Conservation (phyloP, 2,329 filamentous ascomycete species). For the Gyromitra esculenta region DNA sequence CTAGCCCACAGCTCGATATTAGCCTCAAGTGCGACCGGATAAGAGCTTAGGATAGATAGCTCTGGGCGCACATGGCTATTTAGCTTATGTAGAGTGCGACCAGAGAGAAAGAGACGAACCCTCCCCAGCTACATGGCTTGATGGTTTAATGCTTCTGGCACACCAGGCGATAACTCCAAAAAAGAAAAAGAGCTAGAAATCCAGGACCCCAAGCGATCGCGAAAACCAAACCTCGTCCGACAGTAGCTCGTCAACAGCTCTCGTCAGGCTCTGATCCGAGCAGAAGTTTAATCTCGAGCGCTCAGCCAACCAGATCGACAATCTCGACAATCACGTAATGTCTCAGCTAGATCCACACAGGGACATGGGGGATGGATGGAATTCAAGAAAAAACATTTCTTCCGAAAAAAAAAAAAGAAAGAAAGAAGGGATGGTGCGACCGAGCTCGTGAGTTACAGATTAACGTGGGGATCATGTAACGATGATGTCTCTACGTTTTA, state of each 20-base stretch:
- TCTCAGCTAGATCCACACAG: slow-evolving; percentile 37
- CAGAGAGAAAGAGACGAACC: too few relatives aligned
- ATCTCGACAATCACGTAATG: slow-evolving; percentile 38
- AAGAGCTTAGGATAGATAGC: too few relatives aligned
- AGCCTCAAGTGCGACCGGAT: too few relatives aligned
- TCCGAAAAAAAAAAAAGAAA: background rate
- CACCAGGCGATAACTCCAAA: too few relatives aligned
- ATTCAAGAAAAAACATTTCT: background rate
- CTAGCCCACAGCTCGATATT: background rate
- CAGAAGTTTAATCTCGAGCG: background rate
- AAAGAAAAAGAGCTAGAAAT: background rate
- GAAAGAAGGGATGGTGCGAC: background rate
- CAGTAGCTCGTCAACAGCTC: background rate
- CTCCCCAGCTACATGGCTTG: too few relatives aligned
- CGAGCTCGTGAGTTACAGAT: background rate
- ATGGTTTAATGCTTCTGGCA: too few relatives aligned
- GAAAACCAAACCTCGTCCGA: background rate
- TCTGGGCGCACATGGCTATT: too few relatives aligned
- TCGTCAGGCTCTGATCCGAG: slow-evolving; percentile 8
- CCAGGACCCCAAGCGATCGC: background rate
- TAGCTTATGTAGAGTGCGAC: too few relatives aligned
- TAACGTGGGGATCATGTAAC: slow-evolving; percentile 8
- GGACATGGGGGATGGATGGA: slow-evolving; percentile 1
- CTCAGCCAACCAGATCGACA: slow-evolving; percentile 13
- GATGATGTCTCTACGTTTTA: background rate